These are phyloP conservation scores for Pichia insulana DNA, from an alignment of 805 yeast species.

Conservation along the genomic window DNA sequence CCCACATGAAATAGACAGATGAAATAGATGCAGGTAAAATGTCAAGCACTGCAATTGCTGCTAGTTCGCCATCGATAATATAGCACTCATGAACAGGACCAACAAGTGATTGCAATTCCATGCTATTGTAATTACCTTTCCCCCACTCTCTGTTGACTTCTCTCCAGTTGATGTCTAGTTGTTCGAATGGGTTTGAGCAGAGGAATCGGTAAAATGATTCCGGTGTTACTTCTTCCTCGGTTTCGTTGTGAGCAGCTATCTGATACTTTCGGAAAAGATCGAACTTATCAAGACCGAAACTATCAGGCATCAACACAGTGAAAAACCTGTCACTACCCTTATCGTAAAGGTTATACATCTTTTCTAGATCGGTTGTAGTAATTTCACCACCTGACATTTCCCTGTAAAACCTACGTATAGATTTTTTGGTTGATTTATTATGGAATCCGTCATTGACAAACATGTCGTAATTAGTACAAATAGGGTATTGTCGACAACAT, in stretches of 20 bases:
- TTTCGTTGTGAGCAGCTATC: conserved; percentile 57
- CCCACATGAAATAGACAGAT: conserved; percentile 83
- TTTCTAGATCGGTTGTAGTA: neutral
- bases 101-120: conserved; percentile 14
- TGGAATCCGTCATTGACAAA: conserved; percentile 30
- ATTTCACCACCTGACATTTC: conserved; percentile 21
- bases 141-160: conserved; percentile 33
- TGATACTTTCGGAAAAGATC: conserved; percentile 63
- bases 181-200: conserved; percentile 56
- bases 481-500: conserved; percentile 76
- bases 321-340: conserved; percentile 1
- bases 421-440: conserved; percentile 58
- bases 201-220: conserved; percentile 54
- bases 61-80: conserved; percentile 39
- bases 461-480: conserved; percentile 45
- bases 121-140: conserved; percentile 8
- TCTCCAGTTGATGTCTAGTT: conserved; percentile 30
- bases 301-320: conserved; percentile 38
- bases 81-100: conserved; percentile 81
- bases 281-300: conserved; percentile 49
- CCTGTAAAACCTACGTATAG: conserved; percentile 50
- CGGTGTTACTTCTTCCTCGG: conserved; percentile 34
- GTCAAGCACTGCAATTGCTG: conserved; percentile 74
- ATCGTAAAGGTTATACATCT: conserved; percentile 3
- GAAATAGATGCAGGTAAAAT: conserved; percentile 69